phyloP scores from a whole-genome alignment of 495 filamentous ascomycete genomes.

The Pseudevernia furfuracea region DNA sequence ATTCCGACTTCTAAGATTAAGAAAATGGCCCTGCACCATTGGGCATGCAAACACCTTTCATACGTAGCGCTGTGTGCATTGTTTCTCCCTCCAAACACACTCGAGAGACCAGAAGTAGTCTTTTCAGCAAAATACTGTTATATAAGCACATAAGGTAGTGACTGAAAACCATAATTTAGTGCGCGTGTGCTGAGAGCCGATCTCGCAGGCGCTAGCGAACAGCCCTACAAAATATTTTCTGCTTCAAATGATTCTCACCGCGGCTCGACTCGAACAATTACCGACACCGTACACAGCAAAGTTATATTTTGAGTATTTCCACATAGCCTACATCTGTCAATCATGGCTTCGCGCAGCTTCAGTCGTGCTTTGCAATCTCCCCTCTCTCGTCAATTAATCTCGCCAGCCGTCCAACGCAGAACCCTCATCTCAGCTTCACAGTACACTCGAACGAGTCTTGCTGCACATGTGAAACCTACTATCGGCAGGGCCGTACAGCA shows the following conservation, averaged over 20 bases:
- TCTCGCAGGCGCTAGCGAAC: conserved; percentile 18
- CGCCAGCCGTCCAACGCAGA: conserved; percentile 55
- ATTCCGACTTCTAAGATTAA: not conserved
- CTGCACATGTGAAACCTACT: conserved; percentile 44
- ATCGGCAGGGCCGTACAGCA: conserved; percentile 52
- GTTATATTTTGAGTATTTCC: not conserved
- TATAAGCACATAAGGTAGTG: too few relatives aligned
- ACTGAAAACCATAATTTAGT: too few relatives aligned
- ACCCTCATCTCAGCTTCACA: conserved; percentile 55
- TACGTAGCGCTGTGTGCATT: not conserved
- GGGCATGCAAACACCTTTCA: not conserved
- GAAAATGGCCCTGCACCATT: not conserved
- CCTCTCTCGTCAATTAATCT: conserved; percentile 54
- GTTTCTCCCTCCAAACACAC: not conserved
- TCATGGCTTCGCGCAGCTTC: conserved; percentile 82
- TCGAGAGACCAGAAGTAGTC: not conserved
- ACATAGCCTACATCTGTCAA: conserved; percentile 20
- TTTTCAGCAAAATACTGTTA: not conserved
- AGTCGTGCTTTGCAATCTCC: conserved; percentile 71
- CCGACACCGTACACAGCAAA: not conserved
- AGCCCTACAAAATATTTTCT: conserved; percentile 15
- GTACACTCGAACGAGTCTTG: conserved; percentile 24
- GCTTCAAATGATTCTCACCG: not conserved
- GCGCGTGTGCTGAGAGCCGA: conserved; percentile 8
- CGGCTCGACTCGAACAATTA: not conserved